Percentiles rank a stretch among this genome's conserved stretches.
phyloP scores from a whole-genome alignment of 805 yeast species.

The Saccharomycopsis sp. region DNA sequence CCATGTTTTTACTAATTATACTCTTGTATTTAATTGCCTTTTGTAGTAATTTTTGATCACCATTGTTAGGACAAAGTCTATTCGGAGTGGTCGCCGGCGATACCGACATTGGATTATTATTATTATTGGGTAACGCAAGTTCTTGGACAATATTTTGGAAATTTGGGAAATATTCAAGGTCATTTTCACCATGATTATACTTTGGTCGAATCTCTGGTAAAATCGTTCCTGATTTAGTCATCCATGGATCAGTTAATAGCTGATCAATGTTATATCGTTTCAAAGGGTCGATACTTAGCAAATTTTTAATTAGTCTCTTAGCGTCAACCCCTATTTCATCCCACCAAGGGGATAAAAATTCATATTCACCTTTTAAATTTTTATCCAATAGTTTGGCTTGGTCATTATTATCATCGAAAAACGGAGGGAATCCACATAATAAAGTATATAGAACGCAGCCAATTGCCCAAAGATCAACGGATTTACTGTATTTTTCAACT shows the following conservation, averaged over 20 bases:
- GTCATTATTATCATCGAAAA: constrained; percentile 61
- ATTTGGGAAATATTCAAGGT: constrained; percentile 5
- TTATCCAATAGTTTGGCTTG: constrained; percentile 54
- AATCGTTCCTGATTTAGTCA: constrained; percentile 7
- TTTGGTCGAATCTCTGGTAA: not conserved
- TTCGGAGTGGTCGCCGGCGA: constrained; percentile 9
- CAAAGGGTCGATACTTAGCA: constrained; percentile 64
- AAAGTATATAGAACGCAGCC: constrained; percentile 67
- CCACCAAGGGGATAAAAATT: constrained; percentile 84
- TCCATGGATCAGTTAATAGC: constrained; percentile 68
- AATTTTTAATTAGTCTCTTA: constrained; percentile 56
- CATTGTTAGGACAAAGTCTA: constrained; percentile 7
- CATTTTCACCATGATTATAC: not conserved
- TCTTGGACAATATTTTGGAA: not conserved
- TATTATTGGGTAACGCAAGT: not conserved
- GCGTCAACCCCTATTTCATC: constrained; percentile 72
- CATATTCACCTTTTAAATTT: constrained; percentile 63
- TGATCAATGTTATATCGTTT: constrained; percentile 63
- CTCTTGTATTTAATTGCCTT: constrained; percentile 13
- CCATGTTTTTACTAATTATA: constrained; percentile 14
- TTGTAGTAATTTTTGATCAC: constrained; percentile 4
- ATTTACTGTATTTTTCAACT: constrained; percentile 53
- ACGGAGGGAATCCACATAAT: constrained; percentile 70
- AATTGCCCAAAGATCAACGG: constrained; percentile 68
- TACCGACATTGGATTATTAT: not conserved